phyloP scores from a whole-genome alignment of 2,329 filamentous ascomycete species.

The Monosporascus sp. region DNA sequence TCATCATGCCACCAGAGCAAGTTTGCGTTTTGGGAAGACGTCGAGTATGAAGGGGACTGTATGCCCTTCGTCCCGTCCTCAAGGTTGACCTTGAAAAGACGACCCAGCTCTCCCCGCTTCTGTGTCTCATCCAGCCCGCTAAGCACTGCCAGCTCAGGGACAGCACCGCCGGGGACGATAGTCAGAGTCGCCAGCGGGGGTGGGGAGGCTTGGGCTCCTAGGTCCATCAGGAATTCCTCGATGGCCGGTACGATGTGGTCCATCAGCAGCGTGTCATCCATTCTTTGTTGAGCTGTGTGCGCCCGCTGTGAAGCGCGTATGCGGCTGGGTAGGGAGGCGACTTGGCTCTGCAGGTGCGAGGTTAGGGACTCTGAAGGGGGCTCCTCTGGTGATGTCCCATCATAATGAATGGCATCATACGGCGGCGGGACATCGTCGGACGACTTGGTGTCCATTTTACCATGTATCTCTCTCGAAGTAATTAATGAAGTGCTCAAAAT shows the following conservation, averaged over 20 bases:
- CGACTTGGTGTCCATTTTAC: background rate
- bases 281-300: slow-evolving; percentile 28
- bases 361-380: slow-evolving; percentile 12
- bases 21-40: slow-evolving; percentile 1
- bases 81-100: slow-evolving; percentile 14
- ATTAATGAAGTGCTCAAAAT: no score
- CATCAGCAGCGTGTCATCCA: slow-evolving; percentile 34
- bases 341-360: slow-evolving; percentile 25
- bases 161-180: slow-evolving; percentile 38
- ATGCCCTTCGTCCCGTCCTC: background rate
- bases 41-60: slow-evolving; percentile 2
- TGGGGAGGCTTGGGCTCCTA: slow-evolving; percentile 25
- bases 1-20: slow-evolving; percentile 44
- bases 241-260: slow-evolving; percentile 36
- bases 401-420: slow-evolving; percentile 15
- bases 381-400: background rate
- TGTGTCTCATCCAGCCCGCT: slow-evolving; percentile 25
- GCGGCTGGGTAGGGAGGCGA: slow-evolving; percentile 31
- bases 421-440: slow-evolving; percentile 12
- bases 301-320: slow-evolving; percentile 31
- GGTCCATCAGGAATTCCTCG: slow-evolving; percentile 34
- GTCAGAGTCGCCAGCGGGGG: slow-evolving; percentile 36
- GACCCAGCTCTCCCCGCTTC: slow-evolving; percentile 21
- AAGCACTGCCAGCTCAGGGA: slow-evolving; percentile 23
- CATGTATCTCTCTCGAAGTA: no score